A percentile compares a stretch with the other conserved stretches of the same genome.
phyloP scores from a whole-genome alignment of 2,329 filamentous ascomycete species.

The Pseudocercospora pini-densiflorae region DNA sequence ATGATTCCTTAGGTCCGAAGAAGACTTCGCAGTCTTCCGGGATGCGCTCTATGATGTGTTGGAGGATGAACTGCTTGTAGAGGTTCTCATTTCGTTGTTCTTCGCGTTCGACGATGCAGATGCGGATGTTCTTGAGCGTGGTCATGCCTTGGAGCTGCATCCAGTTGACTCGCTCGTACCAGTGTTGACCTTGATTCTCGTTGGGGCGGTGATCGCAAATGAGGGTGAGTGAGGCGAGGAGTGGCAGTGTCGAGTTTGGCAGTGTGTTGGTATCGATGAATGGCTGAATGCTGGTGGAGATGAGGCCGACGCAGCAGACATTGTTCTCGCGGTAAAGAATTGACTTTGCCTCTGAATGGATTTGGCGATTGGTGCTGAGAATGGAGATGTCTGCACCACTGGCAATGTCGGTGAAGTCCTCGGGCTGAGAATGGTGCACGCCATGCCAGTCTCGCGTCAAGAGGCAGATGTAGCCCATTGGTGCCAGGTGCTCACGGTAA shows the following conservation, averaged over 20 bases:
- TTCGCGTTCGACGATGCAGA: constrained; percentile 22
- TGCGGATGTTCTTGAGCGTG: constrained; percentile 20
- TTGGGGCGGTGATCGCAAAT: constrained; percentile 12
- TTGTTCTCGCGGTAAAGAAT: constrained; percentile 44
- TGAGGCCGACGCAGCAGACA: constrained; percentile 12
- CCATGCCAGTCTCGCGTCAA: constrained; percentile 14
- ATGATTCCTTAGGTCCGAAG: constrained; percentile 16
- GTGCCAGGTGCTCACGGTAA: constrained; percentile 23
- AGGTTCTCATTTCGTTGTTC: not conserved
- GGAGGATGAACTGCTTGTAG: constrained; percentile 18
- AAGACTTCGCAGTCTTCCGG: constrained; percentile 21
- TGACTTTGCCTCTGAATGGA: constrained; percentile 42
- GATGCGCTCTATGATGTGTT: constrained; percentile 31
- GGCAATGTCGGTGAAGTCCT: not conserved
- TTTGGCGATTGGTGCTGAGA: constrained; percentile 29
- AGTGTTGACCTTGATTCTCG: not conserved
- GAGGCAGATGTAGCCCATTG: constrained; percentile 20
- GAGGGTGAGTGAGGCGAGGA: constrained; percentile 20
- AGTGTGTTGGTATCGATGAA: constrained; percentile 15
- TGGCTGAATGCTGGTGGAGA: constrained; percentile 3
- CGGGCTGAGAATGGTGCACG: not conserved
- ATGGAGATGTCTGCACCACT: constrained; percentile 2
- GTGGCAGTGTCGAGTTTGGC: constrained; percentile 8
- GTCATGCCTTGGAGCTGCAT: constrained; percentile 23
- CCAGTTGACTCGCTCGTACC: constrained; percentile 19